Base-by-base conservation (phyloP, 2,329 filamentous ascomycete species). In the Microthyrium microscopicum region DNA sequence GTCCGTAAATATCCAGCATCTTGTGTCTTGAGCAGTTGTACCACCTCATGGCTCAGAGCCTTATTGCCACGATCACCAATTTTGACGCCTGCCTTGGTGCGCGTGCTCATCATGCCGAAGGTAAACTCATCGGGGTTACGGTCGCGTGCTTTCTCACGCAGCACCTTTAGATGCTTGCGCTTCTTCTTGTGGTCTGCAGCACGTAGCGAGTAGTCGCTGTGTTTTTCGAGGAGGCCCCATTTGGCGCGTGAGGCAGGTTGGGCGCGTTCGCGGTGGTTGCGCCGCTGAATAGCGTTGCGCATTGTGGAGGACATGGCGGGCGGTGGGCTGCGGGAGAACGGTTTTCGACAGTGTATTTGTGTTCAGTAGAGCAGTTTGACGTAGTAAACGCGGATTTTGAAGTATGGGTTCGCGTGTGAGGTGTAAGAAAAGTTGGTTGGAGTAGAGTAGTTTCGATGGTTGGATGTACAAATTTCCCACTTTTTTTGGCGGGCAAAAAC, bases 211-310 rank as follows among this genome's bases (percentile, higher is more conserved):
- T 77, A 77, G 55, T 77, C 72, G 62, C 94, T 94, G 67, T 89
- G 80, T 61, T 98, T 95, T 56, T 95, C 89, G 40, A 95, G 74
- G 16, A 95, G 70, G 42, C 89, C 89, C 58, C 84, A 83, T 62
- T 82, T 82, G 43, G 76, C 64, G 34, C 89, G 81, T 51, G 85
- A 80, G 41, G 72, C 57, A 26, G 85, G 80, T 55, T 95, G 89
- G 22, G 81, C 80, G 46, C 89, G 77, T 66, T 95, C 89, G 46
- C 77, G 72, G 58, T 95, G 87, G 44, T 83, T 77, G 50, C 83
- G 82, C 57, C 80, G 69, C 44, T 81, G 69, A 41, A 85, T 70
- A 52, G 66, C 64, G 48, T 70, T 70, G 44, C 66, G 63, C 53
- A 70, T 60, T 24, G 67, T 68, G 17, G 66, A 70, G 67, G 70